These are phyloP conservation scores for Nannizziopsis arthrosporioides DNA, from an alignment of 2,329 filamentous ascomycete genomes.

Conservation along the genomic window DNA sequence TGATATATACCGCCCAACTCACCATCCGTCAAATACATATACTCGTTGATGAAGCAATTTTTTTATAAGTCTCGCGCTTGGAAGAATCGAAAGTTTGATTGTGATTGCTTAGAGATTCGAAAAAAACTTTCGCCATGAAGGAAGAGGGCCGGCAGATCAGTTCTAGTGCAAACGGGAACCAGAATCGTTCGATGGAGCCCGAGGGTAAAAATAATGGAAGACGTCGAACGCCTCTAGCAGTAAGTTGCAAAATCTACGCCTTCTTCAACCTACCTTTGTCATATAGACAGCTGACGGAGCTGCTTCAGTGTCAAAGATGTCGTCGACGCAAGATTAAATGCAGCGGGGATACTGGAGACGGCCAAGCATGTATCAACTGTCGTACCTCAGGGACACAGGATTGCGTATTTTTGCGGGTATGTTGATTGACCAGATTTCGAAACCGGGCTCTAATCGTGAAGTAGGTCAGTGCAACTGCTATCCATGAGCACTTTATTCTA, in stretches of 20 bases:
- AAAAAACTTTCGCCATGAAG: conserved; percentile 13
- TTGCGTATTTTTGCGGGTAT: conserved; percentile 72
- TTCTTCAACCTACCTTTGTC: background rate
- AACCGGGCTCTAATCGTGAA: background rate
- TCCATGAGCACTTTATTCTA: conserved; percentile 16
- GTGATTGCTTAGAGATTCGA: background rate
- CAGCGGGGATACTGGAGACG: conserved; percentile 69
- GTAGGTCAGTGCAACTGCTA: conserved; percentile 27
- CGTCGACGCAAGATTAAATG: conserved; percentile 91
- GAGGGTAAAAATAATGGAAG: conserved; percentile 33
- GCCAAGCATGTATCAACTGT: conserved; percentile 73
- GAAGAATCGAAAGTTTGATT: background rate
- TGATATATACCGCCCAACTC: conserved; percentile 8
- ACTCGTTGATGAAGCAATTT: conserved; percentile 1
- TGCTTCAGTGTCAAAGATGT: conserved; percentile 61
- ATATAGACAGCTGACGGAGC: background rate
- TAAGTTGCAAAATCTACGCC: conserved; percentile 20
- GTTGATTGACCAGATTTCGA: conserved; percentile 7
- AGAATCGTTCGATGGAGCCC: conserved; percentile 16
- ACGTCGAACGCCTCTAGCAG: conserved; percentile 44
- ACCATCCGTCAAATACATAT: conserved; percentile 1
- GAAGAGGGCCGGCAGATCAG: conserved; percentile 21
- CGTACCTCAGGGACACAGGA: conserved; percentile 52
- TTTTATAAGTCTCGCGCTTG: background rate
- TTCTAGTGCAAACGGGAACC: background rate